Evolutionary conservation across 305 asterid species (phyloP).

Genomic region (Solanum hybrid): DNA sequence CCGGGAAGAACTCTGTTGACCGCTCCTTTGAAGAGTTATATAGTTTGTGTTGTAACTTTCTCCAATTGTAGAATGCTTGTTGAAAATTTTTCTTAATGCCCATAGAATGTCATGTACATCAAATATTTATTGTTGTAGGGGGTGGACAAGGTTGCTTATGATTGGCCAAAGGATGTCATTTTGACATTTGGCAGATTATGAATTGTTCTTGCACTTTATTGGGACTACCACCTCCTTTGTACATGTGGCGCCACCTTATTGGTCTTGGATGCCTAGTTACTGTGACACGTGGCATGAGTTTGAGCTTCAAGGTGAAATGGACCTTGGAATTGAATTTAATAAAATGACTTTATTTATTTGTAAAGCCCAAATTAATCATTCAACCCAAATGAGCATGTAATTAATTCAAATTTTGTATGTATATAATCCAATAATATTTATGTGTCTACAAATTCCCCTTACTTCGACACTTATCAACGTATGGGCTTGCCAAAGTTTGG

Average conservation of each 20-base stretch:
- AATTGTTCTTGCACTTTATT: too few species aligned
- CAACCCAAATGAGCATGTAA: too few species aligned
- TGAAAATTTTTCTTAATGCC: neutral
- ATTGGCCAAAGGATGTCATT: neutral
- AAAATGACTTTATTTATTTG: too few species aligned
- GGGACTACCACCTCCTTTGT: neutral
- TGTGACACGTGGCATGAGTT: too few species aligned
- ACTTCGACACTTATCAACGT: neutral
- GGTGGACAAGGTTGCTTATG: too few species aligned
- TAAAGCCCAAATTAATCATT: too few species aligned
- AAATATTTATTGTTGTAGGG: neutral
- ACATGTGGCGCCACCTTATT: too few species aligned
- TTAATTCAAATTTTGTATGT: neutral
- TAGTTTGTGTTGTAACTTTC: neutral
- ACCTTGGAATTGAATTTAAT: too few species aligned
- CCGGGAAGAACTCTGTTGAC: neutral
- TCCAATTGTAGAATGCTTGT: too few species aligned
- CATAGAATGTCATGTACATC: neutral
- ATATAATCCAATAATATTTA: too few species aligned
- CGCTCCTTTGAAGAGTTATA: too few species aligned
- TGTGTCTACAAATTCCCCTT: neutral
- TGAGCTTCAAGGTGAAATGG: too few species aligned
- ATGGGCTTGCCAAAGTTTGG: neutral
- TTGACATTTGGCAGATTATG: neutral
- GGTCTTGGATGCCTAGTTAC: neutral